Evolutionary conservation across 2,329 filamentous ascomycete genomes (phyloP).

Genomic region (Purpureocillium lavendulum): DNA sequence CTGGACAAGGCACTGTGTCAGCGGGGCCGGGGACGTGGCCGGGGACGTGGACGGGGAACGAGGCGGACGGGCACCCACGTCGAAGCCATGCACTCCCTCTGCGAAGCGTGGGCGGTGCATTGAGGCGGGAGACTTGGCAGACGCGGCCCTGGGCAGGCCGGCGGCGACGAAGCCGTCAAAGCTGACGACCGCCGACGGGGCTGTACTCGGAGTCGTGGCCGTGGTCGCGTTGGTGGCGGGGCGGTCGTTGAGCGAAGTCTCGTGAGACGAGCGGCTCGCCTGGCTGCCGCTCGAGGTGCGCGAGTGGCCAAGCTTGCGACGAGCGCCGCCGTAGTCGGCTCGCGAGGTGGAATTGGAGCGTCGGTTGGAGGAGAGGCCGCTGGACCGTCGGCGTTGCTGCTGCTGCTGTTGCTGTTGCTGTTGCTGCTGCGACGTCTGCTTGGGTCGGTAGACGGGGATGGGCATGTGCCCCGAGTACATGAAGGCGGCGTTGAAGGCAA

Average conservation of each 20-base stretch:
- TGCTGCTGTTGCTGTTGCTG: slow-evolving; percentile 3
- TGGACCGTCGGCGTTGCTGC: background rate
- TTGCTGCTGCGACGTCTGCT: slow-evolving; percentile 5
- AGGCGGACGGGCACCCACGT: slow-evolving; percentile 4
- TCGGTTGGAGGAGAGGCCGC: background rate
- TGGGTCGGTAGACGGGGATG: slow-evolving; percentile 14
- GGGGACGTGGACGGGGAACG: too few relatives aligned
- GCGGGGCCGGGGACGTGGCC: background rate
- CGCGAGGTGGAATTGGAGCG: slow-evolving; percentile 7
- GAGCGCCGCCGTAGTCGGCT: background rate
- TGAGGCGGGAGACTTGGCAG: slow-evolving; percentile 2
- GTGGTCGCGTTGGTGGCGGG: slow-evolving; percentile 15
- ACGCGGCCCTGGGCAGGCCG: background rate
- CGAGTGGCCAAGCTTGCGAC: slow-evolving; percentile 13
- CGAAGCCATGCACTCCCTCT: slow-evolving; percentile 6
- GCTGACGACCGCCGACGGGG: background rate
- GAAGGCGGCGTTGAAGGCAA: slow-evolving; percentile 5
- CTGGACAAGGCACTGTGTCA: slow-evolving; percentile 17
- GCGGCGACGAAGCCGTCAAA: background rate
- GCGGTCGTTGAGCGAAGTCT: slow-evolving; percentile 15
- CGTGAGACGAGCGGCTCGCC: slow-evolving; percentile 13
- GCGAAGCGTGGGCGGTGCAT: slow-evolving; percentile 3
- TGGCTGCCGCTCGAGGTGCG: slow-evolving; percentile 22
- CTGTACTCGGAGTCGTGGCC: slow-evolving; percentile 11
- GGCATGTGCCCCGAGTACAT: slow-evolving; percentile 20